Evolutionary conservation across 345 rosid species (phyloP), one percentile per base, ranked within the genome.

Genomic region (Lagerstroemia speciosa): DNA sequence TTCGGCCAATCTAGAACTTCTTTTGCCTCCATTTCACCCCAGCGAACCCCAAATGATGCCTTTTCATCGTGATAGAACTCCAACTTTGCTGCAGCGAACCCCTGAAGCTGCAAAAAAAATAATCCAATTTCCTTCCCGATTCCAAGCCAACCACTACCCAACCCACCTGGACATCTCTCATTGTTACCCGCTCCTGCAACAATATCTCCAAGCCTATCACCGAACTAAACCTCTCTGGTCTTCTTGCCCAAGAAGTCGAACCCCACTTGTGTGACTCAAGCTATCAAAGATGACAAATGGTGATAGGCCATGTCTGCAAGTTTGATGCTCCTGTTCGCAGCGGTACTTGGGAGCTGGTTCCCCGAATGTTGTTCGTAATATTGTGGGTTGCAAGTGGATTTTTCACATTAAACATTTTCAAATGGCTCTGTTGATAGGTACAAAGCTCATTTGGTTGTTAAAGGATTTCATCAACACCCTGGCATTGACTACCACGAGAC

Each of bases 301-400:
- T 1, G 57, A 5, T 16, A 50, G 14, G 57, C 57, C 14, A 50
- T 50, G 57, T 50, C 57, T 3, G 16, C 16, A 29, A 61, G 29
- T 24, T 61, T 29, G 34, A 24, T 7, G 64, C 64, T 14, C 27
- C n/a, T 5, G 11, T 61, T 61, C 27, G 17, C 5, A 61, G n/a
- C n/a, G 64, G 64, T 22, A 61, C 64, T 1, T 61, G 64, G 64
- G 64, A 61, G 3, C 64, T 61, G 4, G 64, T 61, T 22, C 4
- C 64, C 32, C 64, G 4, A 22, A 27, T 30, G 7, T 29, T 4
- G 2, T 7, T 12, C 36, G n/a, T 0, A 61, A 61, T 29, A 5
- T 61, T 7, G 64, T 61, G 10, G 64, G 6, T 15, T 61, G 64
- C 3, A 61, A 5, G 64, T 61, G 64, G 64, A 29, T 61, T 6